These are phyloP conservation scores for Rhizophlyctis rosea DNA, from an alignment of 192 early-diverging fungal genomes.

Conservation along the genomic window DNA sequence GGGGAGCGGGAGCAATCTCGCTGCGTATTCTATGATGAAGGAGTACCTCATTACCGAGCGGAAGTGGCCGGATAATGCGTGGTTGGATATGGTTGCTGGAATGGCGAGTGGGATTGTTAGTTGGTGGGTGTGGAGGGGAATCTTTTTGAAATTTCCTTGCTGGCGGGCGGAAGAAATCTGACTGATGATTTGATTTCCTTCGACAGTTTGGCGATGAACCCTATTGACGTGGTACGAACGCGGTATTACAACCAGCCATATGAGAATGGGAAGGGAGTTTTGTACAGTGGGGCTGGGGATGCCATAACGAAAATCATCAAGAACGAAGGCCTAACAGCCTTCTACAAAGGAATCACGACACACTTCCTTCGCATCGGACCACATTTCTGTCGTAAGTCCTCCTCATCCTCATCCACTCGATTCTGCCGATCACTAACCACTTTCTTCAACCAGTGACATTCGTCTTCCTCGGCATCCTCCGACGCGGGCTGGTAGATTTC, in stretches of 20 bases:
- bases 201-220: conserved; percentile 37
- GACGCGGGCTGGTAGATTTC: conserved; percentile 33
- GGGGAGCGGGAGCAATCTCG: conserved; percentile 65
- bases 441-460: conserved; percentile 60
- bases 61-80: conserved; percentile 59
- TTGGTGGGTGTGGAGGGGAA: no score
- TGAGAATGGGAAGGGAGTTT: conserved; percentile 53
- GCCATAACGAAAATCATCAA: conserved; percentile 55
- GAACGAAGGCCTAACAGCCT: conserved; percentile 59
- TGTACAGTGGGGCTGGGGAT: conserved; percentile 50
- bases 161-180: background rate
- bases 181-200: background rate
- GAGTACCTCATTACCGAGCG: conserved; percentile 56
- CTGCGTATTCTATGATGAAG: conserved; percentile 66
- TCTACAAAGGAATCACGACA: conserved; percentile 70
- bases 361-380: conserved; percentile 78
- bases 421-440: background rate
- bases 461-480: conserved; percentile 65
- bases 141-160: background rate
- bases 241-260: conserved; percentile 73
- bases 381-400: conserved; percentile 61
- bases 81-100: conserved; percentile 66
- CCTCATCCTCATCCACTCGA: background rate
- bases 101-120: conserved; percentile 56
- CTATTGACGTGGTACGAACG: conserved; percentile 60